Base-by-base conservation (phyloP, 768 basidiomycete genomes). In the Suillus brevipes region DNA sequence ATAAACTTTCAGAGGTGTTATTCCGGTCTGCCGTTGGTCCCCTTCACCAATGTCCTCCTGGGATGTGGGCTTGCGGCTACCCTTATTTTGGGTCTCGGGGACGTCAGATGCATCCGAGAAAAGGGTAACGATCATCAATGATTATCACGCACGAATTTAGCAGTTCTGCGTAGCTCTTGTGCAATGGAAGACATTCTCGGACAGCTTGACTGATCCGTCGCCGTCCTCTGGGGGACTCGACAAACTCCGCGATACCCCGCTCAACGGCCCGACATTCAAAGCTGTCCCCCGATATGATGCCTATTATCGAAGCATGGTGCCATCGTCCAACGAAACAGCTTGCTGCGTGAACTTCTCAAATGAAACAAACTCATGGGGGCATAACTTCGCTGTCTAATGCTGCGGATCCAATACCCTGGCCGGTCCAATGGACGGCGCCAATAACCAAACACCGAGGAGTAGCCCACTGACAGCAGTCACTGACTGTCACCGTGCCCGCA, bases 21-120 rank as follows among this genome's bases (percentile, higher is more conserved):
- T 75, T 76, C 73, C 70, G 68, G 56, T 65, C 69, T 65, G 64
- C 72, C 49, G 65, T 73, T 58, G 25, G 74, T 36, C 18, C 71
- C 73, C 61, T 68, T 74, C 43, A 13, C 73, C 36, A 72, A 67
- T 47, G 18, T 50, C 38, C 70, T 63, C 52, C 73, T 47, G 68
- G 66, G 70, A 40, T 69, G 70, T 6, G 71, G 70, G 10, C 37
- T 77, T 38, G 74, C 72, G 12, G 72, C 71, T 6, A 40, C 66
- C 64, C 42, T 64, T 67, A 18, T 61, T 68, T 57, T 63, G 66
- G 65, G 70, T 68, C 55, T 62, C 67, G 47, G 43, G 42, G 42
- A 40, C 7, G 23, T 20, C 36, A 10, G 60, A 36, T n/a, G 56
- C 52, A 55, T 67, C 47, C 43, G 60, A 40, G 36, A 34, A 31